phyloP scores from a whole-genome alignment of 441 rosid genomes.

The Jatropha podagrica region DNA sequence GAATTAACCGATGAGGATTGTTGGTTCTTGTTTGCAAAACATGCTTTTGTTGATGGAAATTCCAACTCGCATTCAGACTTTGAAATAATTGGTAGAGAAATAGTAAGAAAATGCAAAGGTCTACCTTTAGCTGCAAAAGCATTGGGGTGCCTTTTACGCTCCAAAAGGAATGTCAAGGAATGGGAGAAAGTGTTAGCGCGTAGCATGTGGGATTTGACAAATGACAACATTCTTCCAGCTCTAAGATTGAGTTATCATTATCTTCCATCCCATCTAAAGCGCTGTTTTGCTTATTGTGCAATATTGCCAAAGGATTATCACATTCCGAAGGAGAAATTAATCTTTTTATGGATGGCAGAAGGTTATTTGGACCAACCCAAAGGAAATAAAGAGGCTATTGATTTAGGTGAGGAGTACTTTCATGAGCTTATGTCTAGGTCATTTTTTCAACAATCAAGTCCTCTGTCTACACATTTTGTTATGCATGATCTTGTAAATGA shows the following conservation, averaged over 20 bases:
- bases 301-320: slow-evolving; percentile 24
- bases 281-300: slow-evolving; percentile 23
- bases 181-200: slow-evolving; percentile 19
- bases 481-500: slow-evolving; percentile 38
- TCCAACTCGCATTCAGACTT: slow-evolving; percentile 9
- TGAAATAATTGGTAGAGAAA: slow-evolving; percentile 23
- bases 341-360: slow-evolving; percentile 25
- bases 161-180: not conserved
- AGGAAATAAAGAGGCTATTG: slow-evolving; percentile 21
- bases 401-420: slow-evolving; percentile 29
- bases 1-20: slow-evolving; percentile 25
- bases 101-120: slow-evolving; percentile 20
- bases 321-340: slow-evolving; percentile 10
- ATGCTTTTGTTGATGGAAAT: slow-evolving; percentile 23
- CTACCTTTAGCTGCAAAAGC: slow-evolving; percentile 23
- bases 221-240: slow-evolving; percentile 21
- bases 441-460: slow-evolving; percentile 27
- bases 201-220: slow-evolving; percentile 19
- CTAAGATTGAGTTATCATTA: slow-evolving; percentile 19
- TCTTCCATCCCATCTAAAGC: slow-evolving; percentile 22
- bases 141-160: slow-evolving; percentile 15
- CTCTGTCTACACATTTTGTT: slow-evolving; percentile 3
- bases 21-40: slow-evolving; percentile 25
- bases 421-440: slow-evolving; percentile 33
- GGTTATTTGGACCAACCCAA: slow-evolving; percentile 25